phyloP scores from a whole-genome alignment of 805 yeast genomes.

The Myxozyma udenii region DNA sequence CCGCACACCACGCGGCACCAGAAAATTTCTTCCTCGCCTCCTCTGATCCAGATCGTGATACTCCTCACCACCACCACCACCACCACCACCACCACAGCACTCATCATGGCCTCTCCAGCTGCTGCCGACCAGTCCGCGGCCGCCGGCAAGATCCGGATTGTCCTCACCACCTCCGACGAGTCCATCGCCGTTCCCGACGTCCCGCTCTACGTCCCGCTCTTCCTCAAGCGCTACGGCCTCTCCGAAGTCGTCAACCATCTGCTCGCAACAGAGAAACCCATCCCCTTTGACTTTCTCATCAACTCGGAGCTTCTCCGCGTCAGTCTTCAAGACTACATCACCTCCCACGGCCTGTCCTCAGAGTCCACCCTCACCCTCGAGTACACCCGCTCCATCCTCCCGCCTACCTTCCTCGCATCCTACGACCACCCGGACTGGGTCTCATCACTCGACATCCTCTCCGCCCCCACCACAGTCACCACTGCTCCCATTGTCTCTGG shows the following conservation, averaged over 20 bases:
- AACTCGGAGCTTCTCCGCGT: slow-evolving; percentile 70
- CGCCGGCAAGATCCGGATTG: slow-evolving; percentile 55
- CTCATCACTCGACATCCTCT: slow-evolving; percentile 62
- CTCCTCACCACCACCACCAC: background rate
- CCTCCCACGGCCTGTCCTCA: slow-evolving; percentile 70
- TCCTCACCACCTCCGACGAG: slow-evolving; percentile 77
- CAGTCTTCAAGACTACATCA: slow-evolving; percentile 75
- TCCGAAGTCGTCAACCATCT: slow-evolving; percentile 95
- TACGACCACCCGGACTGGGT: slow-evolving; percentile 96
- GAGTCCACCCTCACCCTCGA: slow-evolving; percentile 80
- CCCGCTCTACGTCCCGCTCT: slow-evolving; percentile 83
- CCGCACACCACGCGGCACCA: too few species aligned
- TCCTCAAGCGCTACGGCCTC: slow-evolving; percentile 83
- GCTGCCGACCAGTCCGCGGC: too few species aligned
- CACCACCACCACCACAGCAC: background rate
- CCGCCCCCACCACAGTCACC: background rate
- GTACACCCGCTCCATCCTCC: slow-evolving; percentile 86
- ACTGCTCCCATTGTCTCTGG: slow-evolving; percentile 68
- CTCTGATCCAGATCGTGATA: background rate
- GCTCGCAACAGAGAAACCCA: slow-evolving; percentile 53
- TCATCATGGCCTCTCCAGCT: too few species aligned
- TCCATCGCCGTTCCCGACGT: slow-evolving; percentile 68
- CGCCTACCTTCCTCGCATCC: slow-evolving; percentile 88
- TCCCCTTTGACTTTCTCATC: slow-evolving; percentile 90
- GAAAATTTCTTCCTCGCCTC: too few species aligned